Percentiles rank a stretch among this genome's conserved stretches.
Evolutionary conservation across 441 rosid species (phyloP).

Genomic region (Hura crepitans): DNA sequence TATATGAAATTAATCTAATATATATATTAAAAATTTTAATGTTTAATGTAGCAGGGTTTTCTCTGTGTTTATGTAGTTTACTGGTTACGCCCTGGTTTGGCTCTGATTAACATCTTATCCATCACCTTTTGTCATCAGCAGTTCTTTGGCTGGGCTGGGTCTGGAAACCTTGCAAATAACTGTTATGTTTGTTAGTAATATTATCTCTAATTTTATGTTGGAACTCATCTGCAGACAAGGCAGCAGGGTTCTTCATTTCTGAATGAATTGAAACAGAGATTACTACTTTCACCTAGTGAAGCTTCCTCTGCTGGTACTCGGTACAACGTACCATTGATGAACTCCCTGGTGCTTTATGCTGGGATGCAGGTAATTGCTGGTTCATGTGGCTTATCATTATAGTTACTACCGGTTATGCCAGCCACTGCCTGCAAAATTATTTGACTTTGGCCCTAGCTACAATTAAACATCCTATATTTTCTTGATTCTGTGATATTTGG

Average conservation of each 20-base stretch:
- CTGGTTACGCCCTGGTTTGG: too few species aligned
- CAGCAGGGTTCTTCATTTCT: conserved; percentile 70
- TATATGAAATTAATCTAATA: too few species aligned
- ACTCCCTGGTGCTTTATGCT: conserved; percentile 92
- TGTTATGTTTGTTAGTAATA: neutral
- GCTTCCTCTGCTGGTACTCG: conserved; percentile 85
- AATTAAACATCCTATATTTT: neutral
- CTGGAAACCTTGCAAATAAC: too few species aligned
- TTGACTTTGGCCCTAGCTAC: neutral
- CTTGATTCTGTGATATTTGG: neutral
- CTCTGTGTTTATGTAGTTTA: too few species aligned
- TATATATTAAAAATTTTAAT: too few species aligned
- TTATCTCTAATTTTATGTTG: neutral
- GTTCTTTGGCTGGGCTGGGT: too few species aligned
- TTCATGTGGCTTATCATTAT: neutral
- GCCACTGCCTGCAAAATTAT: neutral
- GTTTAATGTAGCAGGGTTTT: too few species aligned
- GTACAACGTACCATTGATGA: conserved; percentile 84
- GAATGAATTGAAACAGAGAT: conserved; percentile 74
- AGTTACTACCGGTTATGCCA: neutral
- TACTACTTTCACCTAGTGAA: conserved; percentile 67
- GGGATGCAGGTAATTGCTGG: conserved; percentile 80
- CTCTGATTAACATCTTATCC: too few species aligned
- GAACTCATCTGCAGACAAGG: conserved; percentile 48
- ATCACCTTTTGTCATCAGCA: too few species aligned